phyloP scores from a whole-genome alignment of 495 filamentous ascomycete species.

The Penicillium atrosanguineum region DNA sequence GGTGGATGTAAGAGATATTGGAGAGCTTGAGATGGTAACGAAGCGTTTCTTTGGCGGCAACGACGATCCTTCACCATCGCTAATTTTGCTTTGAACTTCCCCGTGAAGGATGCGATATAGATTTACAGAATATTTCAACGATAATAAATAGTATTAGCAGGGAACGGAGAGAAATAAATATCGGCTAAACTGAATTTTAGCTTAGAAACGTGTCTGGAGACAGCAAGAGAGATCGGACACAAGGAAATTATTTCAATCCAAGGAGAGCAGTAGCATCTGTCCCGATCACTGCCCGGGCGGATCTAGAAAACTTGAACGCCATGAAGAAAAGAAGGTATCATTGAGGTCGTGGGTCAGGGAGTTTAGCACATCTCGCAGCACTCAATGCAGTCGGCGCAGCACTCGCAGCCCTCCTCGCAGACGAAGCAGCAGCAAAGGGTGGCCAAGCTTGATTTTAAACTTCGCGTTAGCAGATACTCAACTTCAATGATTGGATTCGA shows the following conservation, averaged over 20 bases:
- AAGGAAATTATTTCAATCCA: neutral
- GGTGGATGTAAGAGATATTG: too few species aligned
- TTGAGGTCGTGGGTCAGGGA: conserved; percentile 13
- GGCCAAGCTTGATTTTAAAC: conserved; percentile 49
- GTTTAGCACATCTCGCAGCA: conserved; percentile 57
- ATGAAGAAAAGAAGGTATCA: conserved; percentile 20
- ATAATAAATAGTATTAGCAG: neutral
- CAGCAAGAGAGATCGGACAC: neutral
- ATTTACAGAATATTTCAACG: neutral
- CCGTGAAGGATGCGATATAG: too few species aligned
- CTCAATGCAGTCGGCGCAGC: conserved; percentile 69
- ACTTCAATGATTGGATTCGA: neutral
- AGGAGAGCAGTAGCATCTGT: conserved; percentile 9
- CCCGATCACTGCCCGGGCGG: conserved; percentile 5
- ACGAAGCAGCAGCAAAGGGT: conserved; percentile 76
- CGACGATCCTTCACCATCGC: too few species aligned
- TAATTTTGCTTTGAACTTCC: too few species aligned
- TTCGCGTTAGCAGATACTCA: conserved; percentile 10
- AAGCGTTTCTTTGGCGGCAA: too few species aligned
- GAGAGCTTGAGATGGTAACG: too few species aligned
- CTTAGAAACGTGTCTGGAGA: neutral
- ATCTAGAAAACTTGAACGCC: conserved; percentile 21
- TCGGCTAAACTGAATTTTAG: neutral
- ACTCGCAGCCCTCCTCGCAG: conserved; percentile 75
- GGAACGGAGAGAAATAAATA: neutral